A percentile compares a stretch with the other conserved stretches of the same genome.
phyloP scores from a whole-genome alignment of 208 protist species.

The Leishmania martiniquensis region DNA sequence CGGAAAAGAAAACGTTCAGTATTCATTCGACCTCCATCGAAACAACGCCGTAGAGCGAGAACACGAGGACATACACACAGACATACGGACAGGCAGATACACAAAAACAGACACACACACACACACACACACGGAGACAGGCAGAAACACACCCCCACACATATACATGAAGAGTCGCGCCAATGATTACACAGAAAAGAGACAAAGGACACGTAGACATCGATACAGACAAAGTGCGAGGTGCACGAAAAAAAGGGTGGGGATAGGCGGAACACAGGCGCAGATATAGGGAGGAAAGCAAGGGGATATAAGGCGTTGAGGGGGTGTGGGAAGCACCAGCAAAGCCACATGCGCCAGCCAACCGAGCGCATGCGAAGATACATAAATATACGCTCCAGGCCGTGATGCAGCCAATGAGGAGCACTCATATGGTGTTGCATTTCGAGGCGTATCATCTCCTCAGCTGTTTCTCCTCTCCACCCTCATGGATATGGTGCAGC shows the following conservation, averaged over 20 bases:
- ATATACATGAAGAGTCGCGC: neutral
- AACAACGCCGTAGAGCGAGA: too few relatives aligned
- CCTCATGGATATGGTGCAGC: neutral
- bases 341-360: too few relatives aligned
- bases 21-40: too few relatives aligned
- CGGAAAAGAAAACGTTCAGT: too few relatives aligned
- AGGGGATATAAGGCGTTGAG: too few relatives aligned
- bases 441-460: neutral
- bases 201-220: neutral
- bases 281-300: neutral
- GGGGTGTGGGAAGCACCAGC: neutral
- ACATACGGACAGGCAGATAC: neutral
- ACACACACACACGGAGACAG: neutral
- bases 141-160: neutral
- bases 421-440: too few relatives aligned
- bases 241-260: neutral
- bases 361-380: too few relatives aligned
- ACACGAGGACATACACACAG: neutral
- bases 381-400: neutral
- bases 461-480: neutral
- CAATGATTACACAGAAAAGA: neutral
- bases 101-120: neutral
- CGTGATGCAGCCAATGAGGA: neutral
- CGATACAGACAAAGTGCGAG: neutral
- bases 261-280: neutral